A percentile compares a stretch with the other conserved stretches of the same genome.
These are phyloP conservation scores for Diaporthe batatas DNA, from an alignment of 2,329 filamentous ascomycete genomes.

Conservation along the genomic window DNA sequence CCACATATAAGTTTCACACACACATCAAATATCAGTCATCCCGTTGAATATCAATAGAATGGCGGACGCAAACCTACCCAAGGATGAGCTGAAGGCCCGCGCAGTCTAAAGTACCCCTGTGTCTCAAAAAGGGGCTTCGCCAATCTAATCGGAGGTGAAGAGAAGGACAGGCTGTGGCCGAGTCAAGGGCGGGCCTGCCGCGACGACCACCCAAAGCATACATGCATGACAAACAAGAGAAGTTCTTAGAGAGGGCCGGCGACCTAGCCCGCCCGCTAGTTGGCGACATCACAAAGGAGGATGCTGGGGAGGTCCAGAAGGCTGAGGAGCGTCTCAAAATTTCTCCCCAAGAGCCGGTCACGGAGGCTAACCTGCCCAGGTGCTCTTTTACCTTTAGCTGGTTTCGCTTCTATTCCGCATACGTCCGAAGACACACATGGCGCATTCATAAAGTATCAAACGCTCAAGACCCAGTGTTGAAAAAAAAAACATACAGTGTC, in stretches of 20 bases:
- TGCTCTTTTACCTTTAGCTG: neutral
- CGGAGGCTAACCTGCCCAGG: neutral
- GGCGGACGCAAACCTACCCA: slow-evolving; percentile 1
- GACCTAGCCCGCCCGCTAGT: slow-evolving; percentile 49
- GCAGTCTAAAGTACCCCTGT: slow-evolving; percentile 1
- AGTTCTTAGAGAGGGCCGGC: slow-evolving; percentile 49
- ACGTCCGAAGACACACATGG: no score
- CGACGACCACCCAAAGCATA: slow-evolving; percentile 52
- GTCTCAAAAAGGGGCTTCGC: neutral
- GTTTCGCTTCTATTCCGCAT: no score
- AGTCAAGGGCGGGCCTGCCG: slow-evolving; percentile 51
- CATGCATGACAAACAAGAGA: slow-evolving; percentile 51
- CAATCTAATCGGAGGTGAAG: slow-evolving; percentile 43
- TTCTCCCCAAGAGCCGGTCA: neutral
- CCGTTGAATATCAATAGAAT: neutral
- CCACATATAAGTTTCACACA: neutral
- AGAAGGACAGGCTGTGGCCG: slow-evolving; percentile 49
- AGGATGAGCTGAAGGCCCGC: slow-evolving; percentile 20
- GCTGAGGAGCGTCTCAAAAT: neutral
- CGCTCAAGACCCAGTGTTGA: no score
- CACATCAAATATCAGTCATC: neutral
- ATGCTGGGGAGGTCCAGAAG: slow-evolving; percentile 12
- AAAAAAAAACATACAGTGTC: no score
- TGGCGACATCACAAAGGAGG: slow-evolving; percentile 48
- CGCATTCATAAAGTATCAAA: no score